phyloP scores from a whole-genome alignment of 2,329 filamentous ascomycete species.

The Botrytis porri region DNA sequence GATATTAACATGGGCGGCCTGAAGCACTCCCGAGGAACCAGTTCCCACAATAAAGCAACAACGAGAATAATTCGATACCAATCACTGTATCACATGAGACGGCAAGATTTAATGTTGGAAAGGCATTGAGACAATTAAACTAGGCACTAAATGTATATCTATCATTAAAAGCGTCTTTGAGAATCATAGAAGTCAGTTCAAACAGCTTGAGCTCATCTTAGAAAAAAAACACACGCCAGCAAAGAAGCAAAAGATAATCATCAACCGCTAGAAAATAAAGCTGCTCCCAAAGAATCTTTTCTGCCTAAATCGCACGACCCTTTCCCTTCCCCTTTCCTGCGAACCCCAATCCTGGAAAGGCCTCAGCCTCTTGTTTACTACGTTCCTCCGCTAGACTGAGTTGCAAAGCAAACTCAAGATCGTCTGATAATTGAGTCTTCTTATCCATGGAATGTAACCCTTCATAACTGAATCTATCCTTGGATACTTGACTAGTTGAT shows the following conservation, averaged over 20 bases:
- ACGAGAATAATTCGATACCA: not conserved
- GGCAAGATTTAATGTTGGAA: not conserved
- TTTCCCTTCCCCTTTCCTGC: conserved; percentile 16
- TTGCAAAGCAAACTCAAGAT: conserved; percentile 58
- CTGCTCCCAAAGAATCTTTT: not conserved
- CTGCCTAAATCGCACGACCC: conserved; percentile 9
- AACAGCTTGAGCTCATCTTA: not conserved
- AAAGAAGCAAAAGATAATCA: not conserved
- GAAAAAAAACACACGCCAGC: not conserved
- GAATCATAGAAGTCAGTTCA: not conserved
- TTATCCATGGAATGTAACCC: not conserved
- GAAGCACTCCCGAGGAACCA: not conserved
- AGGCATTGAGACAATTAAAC: not conserved
- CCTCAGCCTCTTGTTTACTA: conserved; percentile 28
- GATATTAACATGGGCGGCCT: not conserved
- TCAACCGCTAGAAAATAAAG: not conserved
- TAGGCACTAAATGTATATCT: not conserved
- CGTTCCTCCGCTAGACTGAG: conserved; percentile 58
- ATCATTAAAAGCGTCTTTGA: not conserved
- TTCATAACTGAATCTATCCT: conserved; percentile 19
- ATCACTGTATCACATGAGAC: not conserved
- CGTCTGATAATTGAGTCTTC: conserved; percentile 42
- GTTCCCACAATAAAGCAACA: not conserved
- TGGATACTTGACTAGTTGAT: conserved; percentile 38
- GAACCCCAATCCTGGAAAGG: not conserved